Evolutionary conservation across 108 stramenopile genomes (phyloP), one percentile per base, ranked within the genome.

Genomic region (Fistulifera pelliculosa): DNA sequence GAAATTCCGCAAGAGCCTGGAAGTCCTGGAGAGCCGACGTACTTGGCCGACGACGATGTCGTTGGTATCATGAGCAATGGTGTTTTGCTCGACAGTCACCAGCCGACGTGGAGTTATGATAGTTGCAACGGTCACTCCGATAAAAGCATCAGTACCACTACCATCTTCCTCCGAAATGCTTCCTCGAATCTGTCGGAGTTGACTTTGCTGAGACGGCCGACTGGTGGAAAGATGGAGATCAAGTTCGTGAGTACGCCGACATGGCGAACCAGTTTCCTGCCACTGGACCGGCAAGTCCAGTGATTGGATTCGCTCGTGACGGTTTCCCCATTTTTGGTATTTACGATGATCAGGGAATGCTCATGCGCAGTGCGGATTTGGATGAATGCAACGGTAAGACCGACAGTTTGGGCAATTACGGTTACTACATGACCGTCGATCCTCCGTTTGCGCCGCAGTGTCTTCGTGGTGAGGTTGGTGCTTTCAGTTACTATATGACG

Each of bases 301-400:
- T 65, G 18, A 22, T 70, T 49, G 69, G 69, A 24, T 65, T 58
- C 23, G 69, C 64, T 23, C 47, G 44, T 11, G 69, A 70, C 39
- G 69, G 69, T 1, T 65, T 59, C 41, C 64, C 69, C 31, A 62
- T 70, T 26, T 60, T 49, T 14, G 69, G 64, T 26, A 58, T 47
- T 18, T 35, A 64, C 45, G 64, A 64, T 56, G 57, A 57, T 11
- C 21, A 57, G 1, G 64, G 64, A 14, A 8, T 10, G 0, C 47
- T 64, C 17, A 27, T 38, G 23, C 56, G 57, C 10, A 16, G 41
- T 47, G 35, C 28, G 18, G 23, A 11, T n/a, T 47, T 64, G 15
- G 64, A 64, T 22, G 64, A 58, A 24, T 64, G 64, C 47, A 64
- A 64, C 17, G 64, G 64, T 18, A 64, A 64, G 47, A 35, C 14